Evolutionary conservation across 2,329 filamentous ascomycete species (phyloP).

Genomic region (Orbilia brochopaga): DNA sequence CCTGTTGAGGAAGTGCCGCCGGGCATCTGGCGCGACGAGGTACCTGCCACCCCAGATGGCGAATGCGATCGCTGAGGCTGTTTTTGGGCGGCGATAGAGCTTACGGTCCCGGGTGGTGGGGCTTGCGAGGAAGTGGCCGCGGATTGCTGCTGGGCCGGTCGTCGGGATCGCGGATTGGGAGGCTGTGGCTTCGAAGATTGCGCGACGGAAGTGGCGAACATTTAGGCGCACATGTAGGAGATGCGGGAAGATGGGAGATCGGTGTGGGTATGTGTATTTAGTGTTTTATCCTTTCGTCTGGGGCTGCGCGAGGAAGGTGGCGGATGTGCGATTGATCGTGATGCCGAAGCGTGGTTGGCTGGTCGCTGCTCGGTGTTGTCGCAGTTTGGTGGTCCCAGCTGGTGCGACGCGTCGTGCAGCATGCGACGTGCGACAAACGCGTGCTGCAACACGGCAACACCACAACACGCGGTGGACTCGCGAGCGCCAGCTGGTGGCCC

Average conservation of each 20-base stretch:
- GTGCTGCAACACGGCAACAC: conserved; percentile 33
- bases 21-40: conserved; percentile 46
- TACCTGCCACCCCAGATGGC: conserved; percentile 51
- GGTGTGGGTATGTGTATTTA: background rate
- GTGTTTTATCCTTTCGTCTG: background rate
- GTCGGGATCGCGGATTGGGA: conserved; percentile 56
- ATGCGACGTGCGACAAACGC: conserved; percentile 13
- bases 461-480: background rate
- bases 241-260: background rate
- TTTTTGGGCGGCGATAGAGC: conserved; percentile 47
- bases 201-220: conserved; percentile 46
- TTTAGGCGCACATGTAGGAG: conserved; percentile 45
- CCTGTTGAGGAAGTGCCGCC: conserved; percentile 30
- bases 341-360: conserved; percentile 25
- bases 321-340: background rate
- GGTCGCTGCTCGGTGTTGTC: conserved; percentile 21
- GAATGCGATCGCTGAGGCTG: conserved; percentile 50
- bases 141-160: conserved; percentile 55
- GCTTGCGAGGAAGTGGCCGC: conserved; percentile 31
- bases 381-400: no score
- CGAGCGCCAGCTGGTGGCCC: conserved; percentile 10
- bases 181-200: conserved; percentile 62
- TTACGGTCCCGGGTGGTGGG: conserved; percentile 35
- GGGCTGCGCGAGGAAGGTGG: background rate
- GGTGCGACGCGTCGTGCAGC: conserved; percentile 38